phyloP scores from a whole-genome alignment of 2,329 filamentous ascomycete species.

The Eurotiales sp. region DNA sequence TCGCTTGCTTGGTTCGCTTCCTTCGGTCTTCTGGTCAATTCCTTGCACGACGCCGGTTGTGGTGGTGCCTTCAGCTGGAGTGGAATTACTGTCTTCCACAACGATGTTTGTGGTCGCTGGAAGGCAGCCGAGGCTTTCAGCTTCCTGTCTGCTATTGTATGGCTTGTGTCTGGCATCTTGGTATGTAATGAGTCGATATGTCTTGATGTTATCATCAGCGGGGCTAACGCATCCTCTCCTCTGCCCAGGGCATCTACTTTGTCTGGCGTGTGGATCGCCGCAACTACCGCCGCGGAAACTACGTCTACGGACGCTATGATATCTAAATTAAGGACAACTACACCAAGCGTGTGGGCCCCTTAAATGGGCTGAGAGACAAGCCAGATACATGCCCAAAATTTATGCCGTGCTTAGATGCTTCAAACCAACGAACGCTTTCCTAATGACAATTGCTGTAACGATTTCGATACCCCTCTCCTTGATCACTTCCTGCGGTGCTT shows the following conservation, averaged over 20 bases:
- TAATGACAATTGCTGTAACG: conserved; percentile 7
- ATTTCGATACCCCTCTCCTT: conserved; percentile 6
- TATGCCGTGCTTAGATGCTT: background rate
- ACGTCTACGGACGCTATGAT: conserved; percentile 15
- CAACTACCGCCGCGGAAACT: conserved; percentile 1
- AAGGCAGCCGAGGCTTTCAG: conserved; percentile 68
- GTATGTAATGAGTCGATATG: conserved; percentile 20
- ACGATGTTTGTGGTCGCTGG: conserved; percentile 61
- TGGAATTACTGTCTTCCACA: conserved; percentile 47
- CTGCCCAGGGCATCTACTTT: conserved; percentile 16
- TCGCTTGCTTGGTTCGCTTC: conserved; percentile 66
- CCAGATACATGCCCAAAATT: background rate
- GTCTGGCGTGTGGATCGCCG: conserved; percentile 15
- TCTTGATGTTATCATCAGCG: background rate
- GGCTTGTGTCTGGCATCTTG: conserved; percentile 63
- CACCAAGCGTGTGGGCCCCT: background rate
- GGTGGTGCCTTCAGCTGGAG: conserved; percentile 60
- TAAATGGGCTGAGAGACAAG: too few relatives aligned
- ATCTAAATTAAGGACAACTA: conserved; percentile 4
- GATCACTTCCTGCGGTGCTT: background rate
- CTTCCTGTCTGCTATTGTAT: conserved; percentile 68
- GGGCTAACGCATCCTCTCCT: background rate
- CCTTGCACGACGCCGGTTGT: conserved; percentile 50
- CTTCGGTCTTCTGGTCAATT: conserved; percentile 64
- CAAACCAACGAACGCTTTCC: background rate